phyloP scores from a whole-genome alignment of 345 rosid species.

The Moricandia arvensis region DNA sequence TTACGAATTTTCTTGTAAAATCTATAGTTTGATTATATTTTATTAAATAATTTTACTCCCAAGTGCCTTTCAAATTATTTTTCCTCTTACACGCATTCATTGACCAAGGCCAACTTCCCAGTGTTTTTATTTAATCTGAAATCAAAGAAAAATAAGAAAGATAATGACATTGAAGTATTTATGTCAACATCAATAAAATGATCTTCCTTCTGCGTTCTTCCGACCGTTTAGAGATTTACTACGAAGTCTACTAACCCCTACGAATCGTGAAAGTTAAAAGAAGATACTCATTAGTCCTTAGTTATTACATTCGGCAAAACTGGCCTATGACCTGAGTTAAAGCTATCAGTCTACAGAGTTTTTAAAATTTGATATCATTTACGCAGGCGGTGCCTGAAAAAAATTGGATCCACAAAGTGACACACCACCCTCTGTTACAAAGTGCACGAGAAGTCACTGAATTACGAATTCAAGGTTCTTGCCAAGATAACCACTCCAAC shows the following conservation, averaged over 20 bases:
- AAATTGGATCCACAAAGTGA: too few relatives aligned
- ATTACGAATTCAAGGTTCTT: too few relatives aligned
- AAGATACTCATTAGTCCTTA: slow-evolving; percentile 10
- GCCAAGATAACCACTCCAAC: too few relatives aligned
- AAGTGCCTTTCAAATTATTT: not conserved
- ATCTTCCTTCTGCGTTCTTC: not conserved
- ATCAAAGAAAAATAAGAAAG: too few relatives aligned
- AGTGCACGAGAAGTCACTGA: too few relatives aligned
- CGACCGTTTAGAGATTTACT: not conserved
- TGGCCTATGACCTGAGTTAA: not conserved
- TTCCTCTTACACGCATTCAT: not conserved
- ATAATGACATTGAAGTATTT: not conserved
- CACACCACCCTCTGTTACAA: too few relatives aligned
- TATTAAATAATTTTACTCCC: not conserved
- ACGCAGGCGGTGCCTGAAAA: not conserved
- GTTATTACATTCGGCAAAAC: slow-evolving; percentile 3
- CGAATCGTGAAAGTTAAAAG: slow-evolving; percentile 7
- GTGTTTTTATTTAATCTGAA: too few relatives aligned
- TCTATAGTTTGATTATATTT: not conserved
- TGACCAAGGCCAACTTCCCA: not conserved
- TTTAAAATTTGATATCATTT: not conserved
- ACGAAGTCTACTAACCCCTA: not conserved
- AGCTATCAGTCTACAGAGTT: not conserved
- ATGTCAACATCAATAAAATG: not conserved
- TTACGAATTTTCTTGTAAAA: not conserved